Conservation (phyloP, 352 stramenopile species). For the Globisporangium spiculum region DNA sequence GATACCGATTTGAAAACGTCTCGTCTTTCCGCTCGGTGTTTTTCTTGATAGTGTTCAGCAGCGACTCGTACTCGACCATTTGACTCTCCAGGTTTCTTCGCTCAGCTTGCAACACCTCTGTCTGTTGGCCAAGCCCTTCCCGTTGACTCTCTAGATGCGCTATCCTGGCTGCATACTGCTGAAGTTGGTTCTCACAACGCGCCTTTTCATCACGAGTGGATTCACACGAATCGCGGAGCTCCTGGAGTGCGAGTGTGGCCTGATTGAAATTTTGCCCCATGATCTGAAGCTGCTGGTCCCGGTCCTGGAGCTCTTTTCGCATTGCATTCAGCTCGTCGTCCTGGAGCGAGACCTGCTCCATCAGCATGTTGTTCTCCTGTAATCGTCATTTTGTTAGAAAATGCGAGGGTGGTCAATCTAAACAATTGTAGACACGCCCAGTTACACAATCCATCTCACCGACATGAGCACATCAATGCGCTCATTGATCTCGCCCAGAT, state of each 20-base stretch:
- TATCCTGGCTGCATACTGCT: slow-evolving; percentile 61
- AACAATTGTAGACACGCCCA: background rate
- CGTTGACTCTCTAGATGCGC: slow-evolving; percentile 65
- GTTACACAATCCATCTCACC: slow-evolving; percentile 16
- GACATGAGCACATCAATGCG: slow-evolving; percentile 81
- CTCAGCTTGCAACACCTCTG: slow-evolving; percentile 33
- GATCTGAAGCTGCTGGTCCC: slow-evolving; percentile 62
- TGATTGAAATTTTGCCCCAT: slow-evolving; percentile 82
- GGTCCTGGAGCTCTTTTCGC: slow-evolving; percentile 61
- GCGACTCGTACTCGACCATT: slow-evolving; percentile 54
- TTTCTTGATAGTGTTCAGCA: slow-evolving; percentile 61
- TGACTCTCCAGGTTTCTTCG: slow-evolving; percentile 40
- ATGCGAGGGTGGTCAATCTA: background rate
- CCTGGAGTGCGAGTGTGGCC: slow-evolving; percentile 59
- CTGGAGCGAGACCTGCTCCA: slow-evolving; percentile 79
- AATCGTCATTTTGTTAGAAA: background rate
- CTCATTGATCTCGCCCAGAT: slow-evolving; percentile 72
- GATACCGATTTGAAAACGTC: slow-evolving; percentile 55
- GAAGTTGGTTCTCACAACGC: slow-evolving; percentile 64
- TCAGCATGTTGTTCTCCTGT: slow-evolving; percentile 77
- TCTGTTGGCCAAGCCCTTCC: slow-evolving; percentile 36
- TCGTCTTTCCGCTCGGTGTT: slow-evolving; percentile 61
- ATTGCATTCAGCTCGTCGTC: slow-evolving; percentile 63
- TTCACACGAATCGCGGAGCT: slow-evolving; percentile 56
- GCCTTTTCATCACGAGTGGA: slow-evolving; percentile 56